Conservation (phyloP, 164 flowering plant genomes). For the Vitis labrusca region DNA sequence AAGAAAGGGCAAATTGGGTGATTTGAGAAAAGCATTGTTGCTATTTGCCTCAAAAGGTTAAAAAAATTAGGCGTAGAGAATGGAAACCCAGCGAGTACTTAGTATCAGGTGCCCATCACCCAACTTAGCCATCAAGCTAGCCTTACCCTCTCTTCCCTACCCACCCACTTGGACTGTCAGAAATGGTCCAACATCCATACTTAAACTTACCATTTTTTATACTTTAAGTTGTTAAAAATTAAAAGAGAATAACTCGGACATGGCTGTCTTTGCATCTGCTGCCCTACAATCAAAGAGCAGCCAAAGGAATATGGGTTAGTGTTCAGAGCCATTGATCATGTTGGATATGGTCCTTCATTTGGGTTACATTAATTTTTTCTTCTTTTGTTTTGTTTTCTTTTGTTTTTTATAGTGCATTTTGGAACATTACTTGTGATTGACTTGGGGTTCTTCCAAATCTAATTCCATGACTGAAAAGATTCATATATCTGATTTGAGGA, state of each 20-base stretch:
- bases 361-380: no score
- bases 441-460: no score
- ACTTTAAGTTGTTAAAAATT: not conserved
- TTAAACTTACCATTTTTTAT: not conserved
- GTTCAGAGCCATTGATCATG: no score
- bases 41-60: constrained; percentile 17
- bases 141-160: constrained; percentile 23
- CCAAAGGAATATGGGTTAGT: no score
- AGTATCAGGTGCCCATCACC: constrained; percentile 30
- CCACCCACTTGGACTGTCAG: constrained; percentile 25
- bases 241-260: not conserved
- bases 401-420: no score
- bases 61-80: not conserved
- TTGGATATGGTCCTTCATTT: no score
- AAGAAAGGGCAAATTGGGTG: not conserved
- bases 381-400: no score
- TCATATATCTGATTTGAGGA: no score
- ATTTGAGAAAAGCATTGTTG: not conserved
- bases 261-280: no score
- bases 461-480: no score
- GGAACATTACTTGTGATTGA: no score
- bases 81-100: not conserved
- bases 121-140: not conserved
- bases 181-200: not conserved
- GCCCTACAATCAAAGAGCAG: no score